These are phyloP conservation scores for Nitzschia putrida DNA, from an alignment of 108 stramenopile genomes.

Conservation along the genomic window DNA sequence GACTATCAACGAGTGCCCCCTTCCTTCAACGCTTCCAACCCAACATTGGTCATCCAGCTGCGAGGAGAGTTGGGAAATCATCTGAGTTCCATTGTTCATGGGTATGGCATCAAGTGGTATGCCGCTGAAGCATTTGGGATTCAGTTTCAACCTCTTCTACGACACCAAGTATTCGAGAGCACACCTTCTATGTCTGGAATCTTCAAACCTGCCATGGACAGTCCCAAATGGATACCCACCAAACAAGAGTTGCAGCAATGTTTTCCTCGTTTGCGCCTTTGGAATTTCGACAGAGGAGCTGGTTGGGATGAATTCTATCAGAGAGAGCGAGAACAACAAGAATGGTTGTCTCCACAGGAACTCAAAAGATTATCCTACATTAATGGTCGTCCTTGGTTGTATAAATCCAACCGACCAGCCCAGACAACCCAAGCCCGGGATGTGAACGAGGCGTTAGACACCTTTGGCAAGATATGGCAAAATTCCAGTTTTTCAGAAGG, in stretches of 20 bases:
- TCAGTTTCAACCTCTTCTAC: conserved; percentile 12
- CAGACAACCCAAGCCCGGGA: conserved; percentile 3
- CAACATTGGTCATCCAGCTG: conserved; percentile 47
- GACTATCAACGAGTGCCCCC: neutral
- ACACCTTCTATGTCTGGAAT: neutral
- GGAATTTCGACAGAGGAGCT: conserved; percentile 27
- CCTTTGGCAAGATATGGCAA: neutral
- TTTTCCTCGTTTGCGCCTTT: conserved; percentile 36
- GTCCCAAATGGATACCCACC: conserved; percentile 42
- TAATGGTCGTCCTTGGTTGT: conserved; percentile 20
- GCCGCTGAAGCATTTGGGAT: conserved; percentile 28
- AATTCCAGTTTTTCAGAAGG: too few species aligned
- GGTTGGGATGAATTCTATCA: conserved; percentile 29
- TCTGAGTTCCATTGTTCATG: conserved; percentile 36
- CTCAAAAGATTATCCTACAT: neutral
- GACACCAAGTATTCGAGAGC: conserved; percentile 27
- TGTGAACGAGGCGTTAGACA: conserved; percentile 1
- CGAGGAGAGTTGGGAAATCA: conserved; percentile 62
- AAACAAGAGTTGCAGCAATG: conserved; percentile 17
- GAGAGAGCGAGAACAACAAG: neutral
- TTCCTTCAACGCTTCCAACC: conserved; percentile 3
- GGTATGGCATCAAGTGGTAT: conserved; percentile 30
- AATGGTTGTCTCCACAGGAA: conserved; percentile 3
- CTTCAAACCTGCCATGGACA: neutral
- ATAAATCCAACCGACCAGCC: neutral